phyloP scores from a whole-genome alignment of 129 eudicot species.

The Flaveria linearis region DNA sequence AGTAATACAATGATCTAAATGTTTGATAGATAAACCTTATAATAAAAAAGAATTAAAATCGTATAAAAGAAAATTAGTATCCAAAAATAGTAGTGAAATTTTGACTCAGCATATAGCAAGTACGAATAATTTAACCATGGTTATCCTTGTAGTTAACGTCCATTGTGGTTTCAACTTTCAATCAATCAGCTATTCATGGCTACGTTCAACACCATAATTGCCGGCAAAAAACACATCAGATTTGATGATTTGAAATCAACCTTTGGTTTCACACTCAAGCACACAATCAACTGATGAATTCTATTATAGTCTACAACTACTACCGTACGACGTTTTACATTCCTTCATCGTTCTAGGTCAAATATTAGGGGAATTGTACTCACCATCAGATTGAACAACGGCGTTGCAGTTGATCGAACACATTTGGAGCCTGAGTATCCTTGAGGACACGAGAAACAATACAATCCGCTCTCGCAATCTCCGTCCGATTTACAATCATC shows the following conservation, averaged over 20 bases:
- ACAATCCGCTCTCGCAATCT: constrained; percentile 63
- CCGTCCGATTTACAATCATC: constrained; percentile 52
- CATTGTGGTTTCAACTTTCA: constrained; percentile 22
- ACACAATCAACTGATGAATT: background rate
- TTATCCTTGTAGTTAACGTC: constrained; percentile 30
- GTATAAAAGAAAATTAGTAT: background rate
- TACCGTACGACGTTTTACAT: background rate
- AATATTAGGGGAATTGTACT: background rate
- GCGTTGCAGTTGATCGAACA: constrained; percentile 62
- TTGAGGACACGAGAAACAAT: constrained; percentile 66
- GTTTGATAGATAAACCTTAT: background rate
- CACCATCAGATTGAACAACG: constrained; percentile 60
- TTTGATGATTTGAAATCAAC: background rate
- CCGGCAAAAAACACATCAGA: background rate
- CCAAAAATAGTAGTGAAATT: background rate
- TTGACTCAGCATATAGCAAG: constrained; percentile 22
- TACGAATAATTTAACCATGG: constrained; percentile 20
- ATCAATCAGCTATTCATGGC: background rate
- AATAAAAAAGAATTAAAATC: too few species aligned
- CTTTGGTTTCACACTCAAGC: constrained; percentile 25
- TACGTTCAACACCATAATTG: constrained; percentile 7
- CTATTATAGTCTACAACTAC: background rate
- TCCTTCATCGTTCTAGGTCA: constrained; percentile 30
- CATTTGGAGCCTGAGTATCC: constrained; percentile 55
- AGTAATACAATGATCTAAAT: background rate